Base-by-base conservation (phyloP, 2,329 filamentous ascomycete species). In the Fusarium sp. region DNA sequence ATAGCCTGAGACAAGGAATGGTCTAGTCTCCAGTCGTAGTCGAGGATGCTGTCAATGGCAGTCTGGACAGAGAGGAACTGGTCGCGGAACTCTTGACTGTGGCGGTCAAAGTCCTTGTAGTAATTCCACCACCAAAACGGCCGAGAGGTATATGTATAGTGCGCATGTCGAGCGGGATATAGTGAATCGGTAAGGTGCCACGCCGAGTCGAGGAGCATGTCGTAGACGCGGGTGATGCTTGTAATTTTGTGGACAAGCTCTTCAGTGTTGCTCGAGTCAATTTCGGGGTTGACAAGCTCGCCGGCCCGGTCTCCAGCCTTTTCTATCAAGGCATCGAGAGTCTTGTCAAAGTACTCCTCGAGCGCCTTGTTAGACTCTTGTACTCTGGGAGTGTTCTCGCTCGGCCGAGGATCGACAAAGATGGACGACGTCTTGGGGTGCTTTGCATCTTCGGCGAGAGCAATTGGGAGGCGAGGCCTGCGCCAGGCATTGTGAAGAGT, bases 41-140 rank as follows among this genome's bases (percentile, higher is more conserved):
- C 72, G 38, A 83, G 71, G 8, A 79, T 77, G 36, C 78, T 77
- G 27, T 78, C 74, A 20, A 82, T 73, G 7, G 76, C 73, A 10
- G 72, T 71, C 50, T 78, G 72, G 20, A 81, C 74, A 10, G 78
- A 71, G 22, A 78, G 67, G 35, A 79, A 78, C 38, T 79, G 78
- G 60, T 83, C 79, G 65, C 77, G 79, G 60, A 81, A 80, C 29
- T 75, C 72, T 54, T 79, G 75, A 3, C 73, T 74, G 1, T 77
- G 78, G 6, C 66, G 75, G 50, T 82, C 79, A 66, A 83, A 79
- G 56, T 83, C 79, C 62, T 80, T 82, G 69, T 82, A 79, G 38
- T 83, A 79, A 42, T 84, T 77, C 82, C 83, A 84, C 82, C 82
- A 84, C 83, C 83, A 84, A 54, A 82, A 84, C 1, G 83, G 83